Evolutionary conservation across 2,329 filamentous ascomycete genomes (phyloP).

Genomic region (Graphium sp.): DNA sequence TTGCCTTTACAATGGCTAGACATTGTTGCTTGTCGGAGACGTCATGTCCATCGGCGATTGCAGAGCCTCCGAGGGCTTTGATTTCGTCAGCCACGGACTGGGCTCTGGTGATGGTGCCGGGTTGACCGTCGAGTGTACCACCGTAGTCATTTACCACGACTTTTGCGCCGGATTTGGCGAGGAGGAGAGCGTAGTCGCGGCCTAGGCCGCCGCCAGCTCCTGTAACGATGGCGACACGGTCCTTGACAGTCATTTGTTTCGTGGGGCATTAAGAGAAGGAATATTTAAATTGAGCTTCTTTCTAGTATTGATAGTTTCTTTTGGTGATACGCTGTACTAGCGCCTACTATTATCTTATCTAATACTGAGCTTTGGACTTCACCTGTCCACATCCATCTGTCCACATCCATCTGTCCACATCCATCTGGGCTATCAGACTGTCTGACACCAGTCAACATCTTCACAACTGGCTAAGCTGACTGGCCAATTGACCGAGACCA

Average conservation of each 20-base stretch:
- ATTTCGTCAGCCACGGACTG: constrained; percentile 8
- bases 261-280: no score
- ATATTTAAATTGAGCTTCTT: neutral
- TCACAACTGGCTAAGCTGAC: no score
- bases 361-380: no score
- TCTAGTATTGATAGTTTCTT: neutral
- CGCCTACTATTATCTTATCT: no score
- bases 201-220: constrained; percentile 10
- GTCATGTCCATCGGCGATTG: constrained; percentile 7
- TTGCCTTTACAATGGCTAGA: constrained; percentile 82
- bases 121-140: constrained; percentile 3
- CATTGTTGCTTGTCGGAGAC: constrained; percentile 16
- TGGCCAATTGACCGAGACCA: no score
- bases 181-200: constrained; percentile 8
- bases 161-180: constrained; percentile 7
- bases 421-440: no score
- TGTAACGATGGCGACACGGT: constrained; percentile 7
- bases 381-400: no score
- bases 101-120: constrained; percentile 5
- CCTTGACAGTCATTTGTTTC: constrained; percentile 4
- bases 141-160: constrained; percentile 8
- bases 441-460: no score
- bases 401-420: no score
- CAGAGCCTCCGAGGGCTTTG: constrained; percentile 5
- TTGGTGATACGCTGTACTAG: no score